These are phyloP conservation scores for Aspergillus puulaauensis DNA, from an alignment of 2,329 filamentous ascomycete species.

Conservation along the genomic window DNA sequence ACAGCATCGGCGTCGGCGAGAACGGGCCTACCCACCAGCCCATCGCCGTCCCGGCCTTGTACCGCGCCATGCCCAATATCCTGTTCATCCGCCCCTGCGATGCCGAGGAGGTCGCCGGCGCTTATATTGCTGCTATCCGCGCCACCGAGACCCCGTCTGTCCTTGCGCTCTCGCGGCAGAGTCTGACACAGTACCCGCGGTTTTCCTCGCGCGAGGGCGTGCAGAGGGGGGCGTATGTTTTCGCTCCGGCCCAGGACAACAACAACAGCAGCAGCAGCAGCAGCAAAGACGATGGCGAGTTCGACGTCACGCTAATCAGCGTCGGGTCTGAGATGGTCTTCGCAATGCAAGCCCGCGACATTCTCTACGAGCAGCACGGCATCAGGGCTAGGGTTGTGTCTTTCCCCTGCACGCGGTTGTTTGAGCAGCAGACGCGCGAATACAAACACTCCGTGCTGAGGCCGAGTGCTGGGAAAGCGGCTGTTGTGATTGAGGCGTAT, in stretches of 20 bases:
- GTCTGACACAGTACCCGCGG: conserved; percentile 17
- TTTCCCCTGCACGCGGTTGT: conserved; percentile 50
- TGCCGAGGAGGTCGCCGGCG: conserved; percentile 11
- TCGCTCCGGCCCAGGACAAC: conserved; percentile 8
- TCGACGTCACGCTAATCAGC: conserved; percentile 47
- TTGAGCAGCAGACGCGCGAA: conserved; percentile 44
- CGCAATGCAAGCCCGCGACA: conserved; percentile 43
- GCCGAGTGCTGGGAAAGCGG: conserved; percentile 32
- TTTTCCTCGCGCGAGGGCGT: conserved; percentile 40
- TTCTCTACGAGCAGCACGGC: conserved; percentile 26
- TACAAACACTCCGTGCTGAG: conserved; percentile 45
- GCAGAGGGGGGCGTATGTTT: conserved; percentile 42
- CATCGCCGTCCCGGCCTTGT: conserved; percentile 7
- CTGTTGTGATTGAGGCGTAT: conserved; percentile 50
- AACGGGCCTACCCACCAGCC: conserved; percentile 18
- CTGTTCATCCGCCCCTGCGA: conserved; percentile 12
- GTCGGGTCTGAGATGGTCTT: conserved; percentile 50
- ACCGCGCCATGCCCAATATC: conserved; percentile 16
- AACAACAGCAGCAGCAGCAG: too few relatives aligned
- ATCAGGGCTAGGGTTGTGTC: conserved; percentile 42
- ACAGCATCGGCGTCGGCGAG: conserved; percentile 15
- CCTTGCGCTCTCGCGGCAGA: neutral
- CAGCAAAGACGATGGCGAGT: conserved; percentile 24
- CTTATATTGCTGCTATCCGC: conserved; percentile 9
- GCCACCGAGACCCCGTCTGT: conserved; percentile 8